Conservation (phyloP, 768 basidiomycete species). For the Trametes elegans region DNA sequence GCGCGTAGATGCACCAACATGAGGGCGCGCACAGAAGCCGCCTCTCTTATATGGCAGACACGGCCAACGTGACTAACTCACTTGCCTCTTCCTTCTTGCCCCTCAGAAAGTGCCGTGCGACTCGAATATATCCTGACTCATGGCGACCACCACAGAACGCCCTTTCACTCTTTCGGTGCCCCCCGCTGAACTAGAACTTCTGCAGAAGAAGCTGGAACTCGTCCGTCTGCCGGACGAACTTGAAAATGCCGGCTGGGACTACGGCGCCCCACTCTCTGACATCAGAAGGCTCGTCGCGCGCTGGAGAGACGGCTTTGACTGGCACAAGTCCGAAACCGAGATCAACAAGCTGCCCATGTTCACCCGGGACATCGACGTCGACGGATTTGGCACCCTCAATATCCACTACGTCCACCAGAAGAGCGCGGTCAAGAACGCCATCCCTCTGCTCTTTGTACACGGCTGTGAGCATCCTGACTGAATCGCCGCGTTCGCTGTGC, state of each 20-base stretch:
- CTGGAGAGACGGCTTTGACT: conserved; percentile 57
- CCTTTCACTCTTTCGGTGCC: conserved; percentile 26
- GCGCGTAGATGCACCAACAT: too few species aligned
- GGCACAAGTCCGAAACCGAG: conserved; percentile 48
- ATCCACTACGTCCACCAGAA: conserved; percentile 49
- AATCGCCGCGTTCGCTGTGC: too few species aligned
- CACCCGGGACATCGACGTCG: conserved; percentile 48
- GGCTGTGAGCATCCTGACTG: conserved; percentile 55
- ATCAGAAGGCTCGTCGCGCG: conserved; percentile 44
- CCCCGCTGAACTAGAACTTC: conserved; percentile 21
- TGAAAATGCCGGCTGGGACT: conserved; percentile 26
- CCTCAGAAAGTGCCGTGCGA: too few species aligned
- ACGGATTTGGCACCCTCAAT: conserved; percentile 45
- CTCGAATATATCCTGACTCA: neutral
- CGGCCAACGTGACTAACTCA: too few species aligned
- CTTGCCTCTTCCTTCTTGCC: neutral
- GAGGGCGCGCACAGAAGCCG: too few species aligned
- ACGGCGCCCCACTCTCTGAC: conserved; percentile 43
- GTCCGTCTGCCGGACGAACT: conserved; percentile 30
- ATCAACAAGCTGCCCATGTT: conserved; percentile 60
- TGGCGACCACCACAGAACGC: conserved; percentile 12
- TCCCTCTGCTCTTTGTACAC: conserved; percentile 60
- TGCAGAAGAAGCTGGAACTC: conserved; percentile 26
- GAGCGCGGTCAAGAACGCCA: conserved; percentile 34
- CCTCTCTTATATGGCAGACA: too few species aligned